phyloP scores from a whole-genome alignment of 257 asterid species.

The Plantago ovata region DNA sequence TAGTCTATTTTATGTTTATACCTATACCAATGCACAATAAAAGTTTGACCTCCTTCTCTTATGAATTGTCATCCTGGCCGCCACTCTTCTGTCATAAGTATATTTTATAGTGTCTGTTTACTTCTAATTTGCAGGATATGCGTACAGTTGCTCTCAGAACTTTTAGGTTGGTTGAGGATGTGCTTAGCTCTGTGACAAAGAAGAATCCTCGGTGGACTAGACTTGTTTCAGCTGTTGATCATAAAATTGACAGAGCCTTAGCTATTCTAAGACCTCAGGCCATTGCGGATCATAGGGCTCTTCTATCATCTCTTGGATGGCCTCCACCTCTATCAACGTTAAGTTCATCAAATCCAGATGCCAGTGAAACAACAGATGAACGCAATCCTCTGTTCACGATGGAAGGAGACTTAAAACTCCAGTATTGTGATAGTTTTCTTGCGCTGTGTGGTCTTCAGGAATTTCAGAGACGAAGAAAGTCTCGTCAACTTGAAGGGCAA shows the following conservation, averaged over 20 bases:
- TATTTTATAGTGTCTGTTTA: constrained; percentile 4
- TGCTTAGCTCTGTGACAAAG: constrained; percentile 60
- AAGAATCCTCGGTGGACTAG: constrained; percentile 76
- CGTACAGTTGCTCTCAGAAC: constrained; percentile 56
- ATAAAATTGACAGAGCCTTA: constrained; percentile 90
- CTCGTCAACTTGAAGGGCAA: constrained; percentile 76
- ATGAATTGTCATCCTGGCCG: neutral
- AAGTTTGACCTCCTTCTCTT: no score
- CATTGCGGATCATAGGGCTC: constrained; percentile 89
- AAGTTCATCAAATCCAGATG: constrained; percentile 47
- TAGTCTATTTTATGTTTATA: neutral
- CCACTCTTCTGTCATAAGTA: neutral
- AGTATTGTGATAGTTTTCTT: constrained; percentile 78
- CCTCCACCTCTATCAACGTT: constrained; percentile 78
- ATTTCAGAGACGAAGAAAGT: constrained; percentile 75
- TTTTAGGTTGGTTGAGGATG: constrained; percentile 64
- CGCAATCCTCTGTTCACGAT: constrained; percentile 80
- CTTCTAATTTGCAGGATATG: constrained; percentile 48
- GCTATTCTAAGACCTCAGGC: constrained; percentile 95
- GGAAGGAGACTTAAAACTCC: constrained; percentile 72
- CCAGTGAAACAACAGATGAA: constrained; percentile 40
- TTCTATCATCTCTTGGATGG: constrained; percentile 95
- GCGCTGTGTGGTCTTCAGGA: constrained; percentile 92
- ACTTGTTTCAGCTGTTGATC: constrained; percentile 90
- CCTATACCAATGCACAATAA: neutral